phyloP scores from a whole-genome alignment of 1,139 yeast species.

The Candida glucosophila region DNA sequence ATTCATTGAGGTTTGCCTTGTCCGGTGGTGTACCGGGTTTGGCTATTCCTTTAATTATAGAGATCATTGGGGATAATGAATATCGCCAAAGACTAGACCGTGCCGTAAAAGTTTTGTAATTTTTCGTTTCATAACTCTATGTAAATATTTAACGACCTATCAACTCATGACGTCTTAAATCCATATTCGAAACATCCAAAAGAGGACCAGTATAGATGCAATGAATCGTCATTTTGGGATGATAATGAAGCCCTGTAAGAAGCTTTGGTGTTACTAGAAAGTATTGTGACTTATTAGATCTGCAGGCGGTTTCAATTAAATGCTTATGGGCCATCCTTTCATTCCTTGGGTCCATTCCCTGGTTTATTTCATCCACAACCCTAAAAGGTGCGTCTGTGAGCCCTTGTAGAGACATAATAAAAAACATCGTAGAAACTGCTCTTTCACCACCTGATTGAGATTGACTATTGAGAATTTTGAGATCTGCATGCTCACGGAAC shows the following conservation, averaged over 20 bases:
- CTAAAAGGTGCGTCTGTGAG: slow-evolving; percentile 85
- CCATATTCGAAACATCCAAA: no score
- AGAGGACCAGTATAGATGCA: slow-evolving; percentile 79
- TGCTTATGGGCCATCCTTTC: slow-evolving; percentile 83
- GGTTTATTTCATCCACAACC: slow-evolving; percentile 96
- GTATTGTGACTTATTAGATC: slow-evolving; percentile 58
- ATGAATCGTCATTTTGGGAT: slow-evolving; percentile 76
- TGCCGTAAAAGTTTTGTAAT: slow-evolving; percentile 10
- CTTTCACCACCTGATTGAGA: slow-evolving; percentile 98
- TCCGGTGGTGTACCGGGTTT: slow-evolving; percentile 69
- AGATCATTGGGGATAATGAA: slow-evolving; percentile 46
- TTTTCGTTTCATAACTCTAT: background rate
- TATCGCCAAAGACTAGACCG: slow-evolving; percentile 25
- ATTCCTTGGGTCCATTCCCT: slow-evolving; percentile 95
- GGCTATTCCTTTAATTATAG: slow-evolving; percentile 51
- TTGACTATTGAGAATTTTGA: slow-evolving; percentile 68
- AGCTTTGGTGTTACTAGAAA: slow-evolving; percentile 91
- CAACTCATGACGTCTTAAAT: no score
- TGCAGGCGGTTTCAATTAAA: slow-evolving; percentile 81
- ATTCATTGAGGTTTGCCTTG: slow-evolving; percentile 60
- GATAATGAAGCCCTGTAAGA: slow-evolving; percentile 69
- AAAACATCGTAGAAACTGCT: slow-evolving; percentile 89
- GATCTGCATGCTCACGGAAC: slow-evolving; percentile 67
- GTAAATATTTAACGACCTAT: no score
- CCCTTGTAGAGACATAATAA: slow-evolving; percentile 88